Evolutionary conservation across 495 filamentous ascomycete species (phyloP), one percentile per base, ranked within the genome.

Genomic region (Apodospora peruviana): DNA sequence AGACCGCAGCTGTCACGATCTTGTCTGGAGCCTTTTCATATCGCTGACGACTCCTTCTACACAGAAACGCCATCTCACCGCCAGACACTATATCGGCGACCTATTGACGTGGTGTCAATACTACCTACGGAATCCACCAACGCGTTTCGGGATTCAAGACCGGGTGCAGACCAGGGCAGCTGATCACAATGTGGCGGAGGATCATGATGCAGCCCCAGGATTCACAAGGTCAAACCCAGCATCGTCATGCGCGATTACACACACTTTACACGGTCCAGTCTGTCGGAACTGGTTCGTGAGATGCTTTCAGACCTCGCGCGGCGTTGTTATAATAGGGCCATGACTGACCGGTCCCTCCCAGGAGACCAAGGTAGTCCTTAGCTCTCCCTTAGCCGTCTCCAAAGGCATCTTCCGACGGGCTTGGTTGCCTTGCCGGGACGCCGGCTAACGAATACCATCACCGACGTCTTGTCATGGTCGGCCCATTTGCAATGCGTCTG

Each of bases 171-270:
- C 48, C 44, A 46, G 59, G 56, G 60, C 61, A 57, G 61, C 51
- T 64, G 61, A 64, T 62, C 59, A 49, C 34, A 24, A 46, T 48
- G 43, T 18, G 41, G 49, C 44, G 49, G 47, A 51, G 40, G 25
- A 43, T 53, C 45, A 38, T 42, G 40, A 48, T 53, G 58, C 47
- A 38, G 40, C 46, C 10, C 22, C 40, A 43, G 29, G 21, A 23
- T 40, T 20, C 32, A 45, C 32, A 39, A 39, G 42, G 36, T 18
- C 27, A 41, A 37, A 22, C 22, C 41, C 43, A 38, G 43, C 40
- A 46, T 43, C 52, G 42, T 12, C 37, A 40, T 44, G 45, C 35
- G 39, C 27, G 27, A 32, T n/a, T n/a, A 55, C 46, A 43, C 34
- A 48, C 29, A 18, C 35, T 34, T 32, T 32, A 32, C 14, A 32